phyloP scores from a whole-genome alignment of 306 rosid species.

The Prosopis cineraria region DNA sequence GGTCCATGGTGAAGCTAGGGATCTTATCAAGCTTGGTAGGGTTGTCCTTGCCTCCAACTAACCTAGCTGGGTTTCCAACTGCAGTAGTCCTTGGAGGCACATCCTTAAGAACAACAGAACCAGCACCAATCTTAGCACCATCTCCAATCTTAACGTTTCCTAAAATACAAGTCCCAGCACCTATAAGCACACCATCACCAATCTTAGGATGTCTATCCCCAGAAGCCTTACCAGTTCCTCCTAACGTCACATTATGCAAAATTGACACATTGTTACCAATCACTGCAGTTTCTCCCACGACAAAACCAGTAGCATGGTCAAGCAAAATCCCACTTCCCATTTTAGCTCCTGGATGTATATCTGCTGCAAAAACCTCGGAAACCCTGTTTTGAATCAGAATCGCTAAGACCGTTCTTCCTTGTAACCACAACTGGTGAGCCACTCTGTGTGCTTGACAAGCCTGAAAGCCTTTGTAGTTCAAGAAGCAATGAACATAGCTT shows the following conservation, averaged over 20 bases:
- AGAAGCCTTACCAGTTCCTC: conserved; percentile 82
- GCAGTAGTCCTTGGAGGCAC: conserved; percentile 94
- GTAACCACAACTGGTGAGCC: conserved; percentile 70
- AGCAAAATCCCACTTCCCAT: conserved; percentile 78
- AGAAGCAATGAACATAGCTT: conserved; percentile 69
- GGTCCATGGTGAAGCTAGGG: conserved; percentile 91
- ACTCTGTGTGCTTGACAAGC: conserved; percentile 84
- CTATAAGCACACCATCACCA: conserved; percentile 91
- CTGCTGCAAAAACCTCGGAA: conserved; percentile 77
- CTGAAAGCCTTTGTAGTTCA: conserved; percentile 81
- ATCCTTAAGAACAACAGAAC: conserved; percentile 88
- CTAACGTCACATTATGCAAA: conserved; percentile 83
- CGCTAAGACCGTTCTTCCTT: conserved; percentile 61
- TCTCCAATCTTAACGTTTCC: conserved; percentile 86
- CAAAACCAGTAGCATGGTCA: conserved; percentile 93
- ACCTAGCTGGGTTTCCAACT: conserved; percentile 83
- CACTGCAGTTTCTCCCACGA: conserved; percentile 92
- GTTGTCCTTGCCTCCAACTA: conserved; percentile 84
- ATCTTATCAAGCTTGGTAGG: conserved; percentile 70
- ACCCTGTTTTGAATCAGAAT: conserved; percentile 77
- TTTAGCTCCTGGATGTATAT: conserved; percentile 90
- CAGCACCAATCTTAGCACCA: conserved; percentile 90
- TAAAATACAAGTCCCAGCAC: conserved; percentile 89
- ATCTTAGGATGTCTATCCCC: conserved; percentile 97
- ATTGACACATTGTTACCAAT: conserved; percentile 89